Percentiles rank a stretch among this genome's conserved stretches.
phyloP scores from a whole-genome alignment of 2,329 filamentous ascomycete genomes.

The Alternaria infectoria region DNA sequence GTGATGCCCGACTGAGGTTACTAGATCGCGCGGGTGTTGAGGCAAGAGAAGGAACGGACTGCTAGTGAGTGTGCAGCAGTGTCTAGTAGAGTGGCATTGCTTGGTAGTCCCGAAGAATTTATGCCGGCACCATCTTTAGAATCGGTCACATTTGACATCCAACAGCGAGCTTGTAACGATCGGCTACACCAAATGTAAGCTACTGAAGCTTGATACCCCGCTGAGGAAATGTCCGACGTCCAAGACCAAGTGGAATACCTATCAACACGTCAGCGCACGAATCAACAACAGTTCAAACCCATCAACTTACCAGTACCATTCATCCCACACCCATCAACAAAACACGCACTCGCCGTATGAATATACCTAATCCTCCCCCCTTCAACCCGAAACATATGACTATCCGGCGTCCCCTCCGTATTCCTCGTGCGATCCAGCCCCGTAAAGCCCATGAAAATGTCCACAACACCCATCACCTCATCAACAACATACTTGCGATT shows the following conservation, averaged over 20 bases:
- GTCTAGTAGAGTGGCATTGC: too few species aligned
- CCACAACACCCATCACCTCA: slow-evolving; percentile 30
- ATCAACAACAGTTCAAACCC: neutral
- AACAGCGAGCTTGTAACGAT: too few species aligned
- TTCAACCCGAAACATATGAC: slow-evolving; percentile 34
- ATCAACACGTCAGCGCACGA: neutral
- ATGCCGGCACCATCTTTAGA: too few species aligned
- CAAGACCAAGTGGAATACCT: too few species aligned
- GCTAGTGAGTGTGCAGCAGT: neutral
- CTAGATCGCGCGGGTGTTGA: neutral
- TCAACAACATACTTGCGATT: slow-evolving; percentile 35
- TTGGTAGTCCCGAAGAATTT: too few species aligned
- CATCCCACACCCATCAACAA: slow-evolving; percentile 32
- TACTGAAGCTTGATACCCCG: too few species aligned
- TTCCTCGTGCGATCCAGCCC: slow-evolving; percentile 33
- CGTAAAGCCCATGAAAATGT: slow-evolving; percentile 32
- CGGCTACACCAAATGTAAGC: too few species aligned
- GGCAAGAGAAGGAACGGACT: neutral
- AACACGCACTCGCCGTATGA: slow-evolving; percentile 33
- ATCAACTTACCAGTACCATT: slow-evolving; percentile 13
- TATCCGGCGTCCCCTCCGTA: slow-evolving; percentile 28
- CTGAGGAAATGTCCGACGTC: too few species aligned
- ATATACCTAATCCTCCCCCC: slow-evolving; percentile 28
- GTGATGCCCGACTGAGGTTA: neutral
- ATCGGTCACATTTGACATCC: too few species aligned